Percentiles rank a stretch among this genome's conserved stretches.
These are phyloP conservation scores for Datura wrightii DNA, from an alignment of 257 asterid genomes.

Conservation along the genomic window DNA sequence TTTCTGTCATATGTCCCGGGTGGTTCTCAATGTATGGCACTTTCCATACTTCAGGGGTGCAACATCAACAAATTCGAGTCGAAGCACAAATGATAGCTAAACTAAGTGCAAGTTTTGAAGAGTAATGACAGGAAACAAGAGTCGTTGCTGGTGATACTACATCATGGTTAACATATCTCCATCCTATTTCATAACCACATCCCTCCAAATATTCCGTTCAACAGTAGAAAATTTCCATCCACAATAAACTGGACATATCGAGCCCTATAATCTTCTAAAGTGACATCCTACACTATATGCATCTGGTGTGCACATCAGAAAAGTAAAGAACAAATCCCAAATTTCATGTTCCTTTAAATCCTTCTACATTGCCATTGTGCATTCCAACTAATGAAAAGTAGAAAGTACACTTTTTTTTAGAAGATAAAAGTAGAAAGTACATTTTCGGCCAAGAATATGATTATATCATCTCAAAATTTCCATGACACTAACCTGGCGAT, in stretches of 20 bases:
- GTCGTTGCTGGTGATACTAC: constrained; percentile 6
- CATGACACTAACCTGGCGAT: constrained; percentile 75
- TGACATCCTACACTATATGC: background rate
- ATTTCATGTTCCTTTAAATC: constrained; percentile 17
- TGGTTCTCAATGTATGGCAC: no score
- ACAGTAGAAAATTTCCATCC: background rate
- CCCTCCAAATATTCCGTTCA: background rate
- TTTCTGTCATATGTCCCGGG: background rate
- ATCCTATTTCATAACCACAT: background rate
- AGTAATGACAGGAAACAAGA: background rate
- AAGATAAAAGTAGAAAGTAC: background rate
- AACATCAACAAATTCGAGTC: background rate
- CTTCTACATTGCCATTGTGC: background rate
- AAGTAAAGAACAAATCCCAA: background rate
- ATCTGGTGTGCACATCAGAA: constrained; percentile 4
- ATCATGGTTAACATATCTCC: background rate
- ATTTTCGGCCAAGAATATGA: background rate
- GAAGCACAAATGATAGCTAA: constrained; percentile 9
- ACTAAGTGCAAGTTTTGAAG: background rate
- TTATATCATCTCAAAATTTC: constrained; percentile 20
- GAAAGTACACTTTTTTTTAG: background rate
- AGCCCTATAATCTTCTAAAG: background rate
- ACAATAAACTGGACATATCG: background rate
- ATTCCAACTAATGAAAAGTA: background rate
- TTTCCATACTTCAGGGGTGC: no score